Evolutionary conservation across 805 yeast genomes (phyloP).

Genomic region (Phaffomyces thermotolerans): DNA sequence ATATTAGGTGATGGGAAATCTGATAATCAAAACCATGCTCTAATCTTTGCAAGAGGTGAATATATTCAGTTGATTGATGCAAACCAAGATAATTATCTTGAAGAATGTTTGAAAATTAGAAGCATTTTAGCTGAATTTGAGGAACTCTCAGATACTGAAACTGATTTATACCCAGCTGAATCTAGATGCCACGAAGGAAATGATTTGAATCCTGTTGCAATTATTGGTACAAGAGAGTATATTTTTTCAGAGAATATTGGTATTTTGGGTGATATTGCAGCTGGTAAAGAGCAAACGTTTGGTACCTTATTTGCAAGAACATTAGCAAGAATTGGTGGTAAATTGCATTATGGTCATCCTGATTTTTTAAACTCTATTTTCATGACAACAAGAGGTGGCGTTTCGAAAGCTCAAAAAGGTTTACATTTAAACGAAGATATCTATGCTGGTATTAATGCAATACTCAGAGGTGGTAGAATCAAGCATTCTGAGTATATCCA

Average conservation of each 20-base stretch:
- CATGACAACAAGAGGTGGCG: conserved; percentile 84
- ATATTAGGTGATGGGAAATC: conserved; percentile 81
- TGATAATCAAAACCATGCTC: conserved; percentile 74
- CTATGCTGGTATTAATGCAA: conserved; percentile 79
- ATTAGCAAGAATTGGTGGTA: conserved; percentile 74
- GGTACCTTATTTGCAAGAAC: conserved; percentile 82
- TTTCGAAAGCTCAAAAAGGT: conserved; percentile 79
- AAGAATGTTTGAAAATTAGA: conserved; percentile 72
- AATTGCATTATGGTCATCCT: conserved; percentile 82
- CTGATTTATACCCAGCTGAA: conserved; percentile 41
- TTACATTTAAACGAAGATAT: conserved; percentile 80
- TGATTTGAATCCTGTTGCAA: conserved; percentile 53
- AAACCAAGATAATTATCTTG: conserved; percentile 75
- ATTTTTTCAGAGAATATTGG: conserved; percentile 80
- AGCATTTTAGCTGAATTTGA: conserved; percentile 73
- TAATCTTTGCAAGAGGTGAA: conserved; percentile 73
- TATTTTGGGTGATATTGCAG: conserved; percentile 77
- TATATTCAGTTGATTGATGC: conserved; percentile 78
- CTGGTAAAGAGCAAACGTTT: conserved; percentile 84
- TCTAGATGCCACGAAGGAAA: conserved; percentile 20
- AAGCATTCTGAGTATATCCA: conserved; percentile 79
- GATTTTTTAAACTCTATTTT: conserved; percentile 69
- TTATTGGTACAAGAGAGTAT: conserved; percentile 78
- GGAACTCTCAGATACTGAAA: conserved; percentile 29
- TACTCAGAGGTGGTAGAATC: conserved; percentile 74